A percentile compares a stretch with the other conserved stretches of the same genome.
phyloP scores from a whole-genome alignment of 495 filamentous ascomycete species.

The Aspergillus coremiiformis region DNA sequence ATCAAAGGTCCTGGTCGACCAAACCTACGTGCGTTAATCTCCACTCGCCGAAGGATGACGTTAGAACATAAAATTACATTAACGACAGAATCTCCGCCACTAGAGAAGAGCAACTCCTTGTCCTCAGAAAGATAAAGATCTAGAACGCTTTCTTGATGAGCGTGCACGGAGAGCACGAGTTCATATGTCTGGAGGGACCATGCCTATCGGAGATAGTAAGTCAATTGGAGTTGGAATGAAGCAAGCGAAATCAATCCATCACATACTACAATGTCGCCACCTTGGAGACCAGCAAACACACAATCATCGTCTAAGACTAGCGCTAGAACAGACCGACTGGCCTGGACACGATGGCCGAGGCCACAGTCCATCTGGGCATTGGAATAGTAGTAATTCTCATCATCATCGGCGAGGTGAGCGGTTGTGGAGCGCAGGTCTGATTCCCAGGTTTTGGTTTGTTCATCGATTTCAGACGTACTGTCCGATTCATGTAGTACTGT shows the following conservation, averaged over 20 bases:
- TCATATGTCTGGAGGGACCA: constrained; percentile 87
- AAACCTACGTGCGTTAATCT: constrained; percentile 45
- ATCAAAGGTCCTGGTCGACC: constrained; percentile 52
- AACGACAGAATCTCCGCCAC: constrained; percentile 86
- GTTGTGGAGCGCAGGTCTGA: constrained; percentile 27
- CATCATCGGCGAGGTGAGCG: constrained; percentile 12
- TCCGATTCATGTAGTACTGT: constrained; percentile 31
- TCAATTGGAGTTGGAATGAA: constrained; percentile 5
- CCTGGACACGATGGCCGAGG: constrained; percentile 40
- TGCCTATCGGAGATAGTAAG: constrained; percentile 40
- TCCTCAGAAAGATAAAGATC: constrained; percentile 73
- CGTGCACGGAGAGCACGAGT: constrained; percentile 65
- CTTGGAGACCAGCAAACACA: constrained; percentile 75
- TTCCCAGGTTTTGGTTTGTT: constrained; percentile 33
- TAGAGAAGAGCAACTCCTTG: constrained; percentile 74
- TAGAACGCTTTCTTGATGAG: constrained; percentile 84
- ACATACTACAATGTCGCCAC: constrained; percentile 76
- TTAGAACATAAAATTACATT: constrained; percentile 53
- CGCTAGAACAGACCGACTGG: constrained; percentile 42
- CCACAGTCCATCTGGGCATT: constrained; percentile 25
- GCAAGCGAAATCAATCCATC: neutral
- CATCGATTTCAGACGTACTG: constrained; percentile 33
- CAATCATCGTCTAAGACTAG: constrained; percentile 41
- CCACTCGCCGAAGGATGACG: too few species aligned
- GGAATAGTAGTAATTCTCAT: neutral